Percentiles rank a stretch among this genome's conserved stretches.
Evolutionary conservation across 306 rosid species (phyloP).

Genomic region (Sicyos baderoa): DNA sequence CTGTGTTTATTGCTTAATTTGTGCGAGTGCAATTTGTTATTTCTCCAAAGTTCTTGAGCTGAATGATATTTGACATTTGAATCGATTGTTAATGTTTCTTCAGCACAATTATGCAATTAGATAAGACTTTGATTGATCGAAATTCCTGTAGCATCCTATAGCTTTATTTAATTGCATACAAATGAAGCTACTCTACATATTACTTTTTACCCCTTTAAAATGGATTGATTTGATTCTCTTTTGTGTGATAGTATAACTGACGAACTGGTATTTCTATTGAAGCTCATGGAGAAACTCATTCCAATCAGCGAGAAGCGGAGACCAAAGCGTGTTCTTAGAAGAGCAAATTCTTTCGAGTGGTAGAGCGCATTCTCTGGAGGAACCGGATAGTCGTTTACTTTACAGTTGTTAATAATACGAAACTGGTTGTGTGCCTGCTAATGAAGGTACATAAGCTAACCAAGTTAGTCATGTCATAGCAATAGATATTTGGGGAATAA

Average conservation of each 20-base stretch:
- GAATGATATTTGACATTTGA: background rate
- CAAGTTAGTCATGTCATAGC: slow-evolving; percentile 1
- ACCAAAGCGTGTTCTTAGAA: slow-evolving; percentile 33
- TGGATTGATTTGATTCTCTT: slow-evolving; percentile 11
- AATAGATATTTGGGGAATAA: slow-evolving; percentile 12
- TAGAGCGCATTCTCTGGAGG: slow-evolving; percentile 14
- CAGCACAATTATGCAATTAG: background rate
- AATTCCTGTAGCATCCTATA: background rate
- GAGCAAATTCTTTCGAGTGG: slow-evolving; percentile 41
- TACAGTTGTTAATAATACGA: slow-evolving; percentile 8
- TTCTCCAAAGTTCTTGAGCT: background rate
- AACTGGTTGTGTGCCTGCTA: background rate
- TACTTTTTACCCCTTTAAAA: background rate
- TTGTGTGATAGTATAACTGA: background rate
- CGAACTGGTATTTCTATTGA: slow-evolving; percentile 16
- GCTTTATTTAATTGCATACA: background rate
- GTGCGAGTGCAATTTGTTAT: background rate
- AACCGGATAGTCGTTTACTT: background rate
- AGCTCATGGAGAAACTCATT: slow-evolving; percentile 47
- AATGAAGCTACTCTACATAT: background rate
- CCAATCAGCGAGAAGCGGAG: slow-evolving; percentile 43
- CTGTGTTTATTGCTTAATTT: background rate
- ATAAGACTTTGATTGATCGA: slow-evolving; percentile 2
- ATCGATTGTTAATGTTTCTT: background rate
- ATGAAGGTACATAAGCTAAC: background rate